Base-by-base conservation (phyloP, 2,329 filamentous ascomycete species). In the Ascomycota sp. region DNA sequence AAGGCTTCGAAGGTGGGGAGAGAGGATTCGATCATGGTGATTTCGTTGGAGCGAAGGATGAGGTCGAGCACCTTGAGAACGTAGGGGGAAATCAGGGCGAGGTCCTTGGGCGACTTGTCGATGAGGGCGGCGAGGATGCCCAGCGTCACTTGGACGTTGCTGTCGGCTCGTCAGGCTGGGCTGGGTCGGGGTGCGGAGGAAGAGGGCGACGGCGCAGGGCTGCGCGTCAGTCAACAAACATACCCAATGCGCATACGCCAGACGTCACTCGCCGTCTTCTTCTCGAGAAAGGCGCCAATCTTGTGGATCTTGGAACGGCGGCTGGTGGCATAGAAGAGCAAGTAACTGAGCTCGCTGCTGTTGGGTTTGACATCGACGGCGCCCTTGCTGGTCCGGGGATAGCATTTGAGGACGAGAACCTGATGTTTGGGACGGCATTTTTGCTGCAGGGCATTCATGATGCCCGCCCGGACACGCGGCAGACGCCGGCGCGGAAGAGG, bases 301-400 rank as follows among this genome's bases (percentile, higher is more conserved):
- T 98, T 98, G 46, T 89, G 81, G 43, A 95, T 73, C 64, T 95
- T 98, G 55, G 80, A 86, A 39, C 82, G 75, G 35, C 86, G 80
- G 42, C 85, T 93, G 48, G 80, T 91, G 36, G 81, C 83, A 61
- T 98, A 95, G 65, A 92, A 95, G 32, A 95, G 71, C 39, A 98
- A 69, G 51, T 95, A 95, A 55, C 82, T 92, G 38, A 98, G 70
- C 61, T 98, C 89, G 56, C 82, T 92, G 40, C 82, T 82, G 55
- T 95, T 95, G 27, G 89, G 85, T 56, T 86, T 91, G 47, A 93
- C 82, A 45, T 93, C 82, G 48, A 85, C 77, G 37, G 80, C 75
- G 30, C 81, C 82, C 57, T 94, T 95, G 39, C 80, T 80, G 38
- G 80, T 85, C 42, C 78, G 77, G 25, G 89, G 89, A 53, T 94